Evolutionary conservation across 2,329 filamentous ascomycete species (phyloP), one percentile per base, ranked within the genome.

Genomic region (Colletotrichum siamense): DNA sequence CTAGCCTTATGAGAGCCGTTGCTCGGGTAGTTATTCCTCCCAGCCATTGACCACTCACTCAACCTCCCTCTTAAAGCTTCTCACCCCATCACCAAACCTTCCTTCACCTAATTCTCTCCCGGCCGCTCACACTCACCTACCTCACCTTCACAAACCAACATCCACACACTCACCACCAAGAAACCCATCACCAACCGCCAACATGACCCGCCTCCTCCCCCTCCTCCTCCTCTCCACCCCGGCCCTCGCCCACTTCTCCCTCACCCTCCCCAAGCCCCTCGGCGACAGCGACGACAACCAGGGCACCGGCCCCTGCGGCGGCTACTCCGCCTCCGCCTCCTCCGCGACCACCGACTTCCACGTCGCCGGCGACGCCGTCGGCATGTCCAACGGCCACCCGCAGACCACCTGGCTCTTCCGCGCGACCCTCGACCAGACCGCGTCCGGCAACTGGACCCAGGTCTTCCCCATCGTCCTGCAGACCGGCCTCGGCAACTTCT

Each of bases 361-460:
- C 80, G 89, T 92, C 75, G 90, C 84, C 79, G 91, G 91, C 79
- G 89, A 92, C 78, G 84, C 88, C 73, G 84, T 92, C 39, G 85
- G 86, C 75, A 80, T 89, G 66, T 83, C 82, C 9, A 85, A 88
- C 9, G 87, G 86, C 5, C 91, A 93, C 80, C 85, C 89, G 5
- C 86, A 90, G 81, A 84, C 86, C 78, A 90, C 85, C 71, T 92
- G 88, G 88, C 86, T 93, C 18, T 90, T 91, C 85, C 91, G 91
- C 77, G 89, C 87, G 77, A 92, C 90, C 15, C 84, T 88, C 24
- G 90, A 91, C 79, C 79, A 84, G 64, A 85, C 85, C 13, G 88
- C 86, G 59, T 80, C 81, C 61, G 83, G 84, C 24, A 88, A 88
- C 80, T 93, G 91, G 91, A 88, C 89, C 30, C 84, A 91, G 80